Conservation (phyloP, 768 basidiomycete genomes). For the Crucibulum laeve region DNA sequence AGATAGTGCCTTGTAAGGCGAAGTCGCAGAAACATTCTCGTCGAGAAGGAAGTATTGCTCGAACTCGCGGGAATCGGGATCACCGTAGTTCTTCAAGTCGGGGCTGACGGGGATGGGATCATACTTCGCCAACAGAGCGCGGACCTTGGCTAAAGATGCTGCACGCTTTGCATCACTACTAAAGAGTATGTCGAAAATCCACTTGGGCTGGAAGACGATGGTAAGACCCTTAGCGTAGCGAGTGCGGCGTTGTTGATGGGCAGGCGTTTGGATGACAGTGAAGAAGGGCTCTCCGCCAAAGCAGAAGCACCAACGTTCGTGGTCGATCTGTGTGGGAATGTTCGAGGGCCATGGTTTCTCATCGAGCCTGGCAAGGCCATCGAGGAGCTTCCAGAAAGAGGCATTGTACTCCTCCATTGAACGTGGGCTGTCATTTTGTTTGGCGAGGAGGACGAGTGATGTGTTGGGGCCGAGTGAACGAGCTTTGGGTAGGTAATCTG, state of each 20-base stretch:
- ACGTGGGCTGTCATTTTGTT: slow-evolving; percentile 11
- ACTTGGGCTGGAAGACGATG: slow-evolving; percentile 18
- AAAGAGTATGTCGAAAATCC: slow-evolving; percentile 18
- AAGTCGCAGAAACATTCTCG: slow-evolving; percentile 13
- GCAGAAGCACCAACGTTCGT: slow-evolving; percentile 17
- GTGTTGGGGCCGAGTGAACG: slow-evolving; percentile 14
- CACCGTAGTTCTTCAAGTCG: slow-evolving; percentile 17
- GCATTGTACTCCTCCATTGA: slow-evolving; percentile 13
- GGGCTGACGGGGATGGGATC: slow-evolving; percentile 16
- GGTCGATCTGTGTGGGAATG: slow-evolving; percentile 11
- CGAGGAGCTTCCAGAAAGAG: slow-evolving; percentile 15
- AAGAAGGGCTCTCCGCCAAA: slow-evolving; percentile 17
- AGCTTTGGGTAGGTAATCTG: slow-evolving; percentile 15
- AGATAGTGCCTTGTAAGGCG: slow-evolving; percentile 9
- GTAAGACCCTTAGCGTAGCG: slow-evolving; percentile 15
- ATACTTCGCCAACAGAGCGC: slow-evolving; percentile 13
- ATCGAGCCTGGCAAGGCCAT: slow-evolving; percentile 13
- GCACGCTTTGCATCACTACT: slow-evolving; percentile 14
- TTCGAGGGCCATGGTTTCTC: slow-evolving; percentile 12
- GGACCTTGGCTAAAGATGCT: slow-evolving; percentile 14
- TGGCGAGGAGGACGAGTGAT: slow-evolving; percentile 16
- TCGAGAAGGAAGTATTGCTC: slow-evolving; percentile 15
- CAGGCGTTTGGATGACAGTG: slow-evolving; percentile 15
- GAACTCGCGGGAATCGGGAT: slow-evolving; percentile 13
- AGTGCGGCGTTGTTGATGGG: slow-evolving; percentile 12